phyloP scores from a whole-genome alignment of 2,329 filamentous ascomycete species.

The Lecanicillium sp. region DNA sequence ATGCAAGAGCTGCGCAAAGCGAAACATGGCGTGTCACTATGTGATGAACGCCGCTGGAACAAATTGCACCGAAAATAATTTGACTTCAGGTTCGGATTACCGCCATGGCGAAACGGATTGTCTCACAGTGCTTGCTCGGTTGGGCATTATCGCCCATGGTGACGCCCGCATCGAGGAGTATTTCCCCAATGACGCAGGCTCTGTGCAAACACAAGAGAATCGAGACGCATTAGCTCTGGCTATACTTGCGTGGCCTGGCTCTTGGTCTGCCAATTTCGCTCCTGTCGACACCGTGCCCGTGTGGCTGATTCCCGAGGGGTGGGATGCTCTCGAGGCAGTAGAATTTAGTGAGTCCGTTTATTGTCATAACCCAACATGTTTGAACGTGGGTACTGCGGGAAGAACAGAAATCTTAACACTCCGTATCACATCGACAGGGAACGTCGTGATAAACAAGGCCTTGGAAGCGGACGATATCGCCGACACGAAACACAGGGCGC shows the following conservation, averaged over 20 bases:
- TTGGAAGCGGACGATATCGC: not conserved
- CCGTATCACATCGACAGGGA: no score
- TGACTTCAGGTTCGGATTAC: no score
- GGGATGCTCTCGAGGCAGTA: not conserved
- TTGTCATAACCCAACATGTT: no score
- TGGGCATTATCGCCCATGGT: no score
- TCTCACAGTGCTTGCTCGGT: no score
- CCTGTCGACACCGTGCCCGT: not conserved
- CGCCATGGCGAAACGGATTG: no score
- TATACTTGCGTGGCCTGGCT: not conserved
- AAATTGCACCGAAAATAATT: no score
- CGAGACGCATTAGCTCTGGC: not conserved
- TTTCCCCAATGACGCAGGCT: not conserved
- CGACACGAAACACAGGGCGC: not conserved
- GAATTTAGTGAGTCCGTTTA: not conserved
- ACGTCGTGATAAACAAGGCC: not conserved
- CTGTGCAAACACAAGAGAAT: not conserved
- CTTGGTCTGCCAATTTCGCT: not conserved
- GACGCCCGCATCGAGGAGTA: not conserved
- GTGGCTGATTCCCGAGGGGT: not conserved
- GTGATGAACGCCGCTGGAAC: not conserved
- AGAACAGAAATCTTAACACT: no score
- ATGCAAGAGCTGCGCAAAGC: not conserved
- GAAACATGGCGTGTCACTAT: not conserved
- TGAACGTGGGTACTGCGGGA: no score